These are phyloP conservation scores for Saccharomyces hybrid DNA, from an alignment of 1,139 yeast genomes.

Conservation along the genomic window DNA sequence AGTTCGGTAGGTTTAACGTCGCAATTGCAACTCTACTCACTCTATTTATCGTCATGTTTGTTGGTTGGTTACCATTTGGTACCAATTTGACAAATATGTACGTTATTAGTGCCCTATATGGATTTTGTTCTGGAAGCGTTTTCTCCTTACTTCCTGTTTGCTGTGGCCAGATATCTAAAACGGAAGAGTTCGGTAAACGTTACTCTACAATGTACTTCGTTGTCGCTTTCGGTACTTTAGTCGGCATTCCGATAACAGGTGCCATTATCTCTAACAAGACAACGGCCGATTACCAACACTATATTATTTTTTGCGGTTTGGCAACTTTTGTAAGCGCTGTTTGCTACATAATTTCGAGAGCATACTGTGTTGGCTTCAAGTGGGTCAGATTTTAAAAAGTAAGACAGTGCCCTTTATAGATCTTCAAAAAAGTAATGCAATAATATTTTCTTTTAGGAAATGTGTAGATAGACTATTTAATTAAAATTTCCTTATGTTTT, in stretches of 20 bases:
- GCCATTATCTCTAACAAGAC: conserved; percentile 36
- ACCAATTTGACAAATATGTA: conserved; percentile 36
- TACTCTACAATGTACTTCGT: conserved; percentile 63
- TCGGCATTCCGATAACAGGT: conserved; percentile 48
- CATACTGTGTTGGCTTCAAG: conserved; percentile 18
- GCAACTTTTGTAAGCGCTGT: conserved; percentile 15
- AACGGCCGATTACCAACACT: conserved; percentile 16
- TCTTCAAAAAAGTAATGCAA: neutral
- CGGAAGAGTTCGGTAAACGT: conserved; percentile 58
- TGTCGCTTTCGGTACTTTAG: conserved; percentile 51
- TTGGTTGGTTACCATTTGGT: conserved; percentile 41
- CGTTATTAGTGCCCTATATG: conserved; percentile 43
- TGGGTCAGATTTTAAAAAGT: conserved; percentile 13
- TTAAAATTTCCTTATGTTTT: neutral
- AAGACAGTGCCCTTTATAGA: neutral
- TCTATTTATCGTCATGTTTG: conserved; percentile 37
- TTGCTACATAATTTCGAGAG: conserved; percentile 20
- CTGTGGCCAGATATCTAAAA: conserved; percentile 54
- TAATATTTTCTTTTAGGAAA: neutral
- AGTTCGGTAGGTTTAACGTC: conserved; percentile 45
- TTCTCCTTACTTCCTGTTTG: conserved; percentile 44
- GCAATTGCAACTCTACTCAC: conserved; percentile 36
- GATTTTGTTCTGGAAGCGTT: conserved; percentile 46
- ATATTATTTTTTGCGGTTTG: conserved; percentile 21
- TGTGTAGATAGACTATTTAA: neutral